phyloP scores from a whole-genome alignment of 257 asterid genomes.

The Leonotis leonurus region DNA sequence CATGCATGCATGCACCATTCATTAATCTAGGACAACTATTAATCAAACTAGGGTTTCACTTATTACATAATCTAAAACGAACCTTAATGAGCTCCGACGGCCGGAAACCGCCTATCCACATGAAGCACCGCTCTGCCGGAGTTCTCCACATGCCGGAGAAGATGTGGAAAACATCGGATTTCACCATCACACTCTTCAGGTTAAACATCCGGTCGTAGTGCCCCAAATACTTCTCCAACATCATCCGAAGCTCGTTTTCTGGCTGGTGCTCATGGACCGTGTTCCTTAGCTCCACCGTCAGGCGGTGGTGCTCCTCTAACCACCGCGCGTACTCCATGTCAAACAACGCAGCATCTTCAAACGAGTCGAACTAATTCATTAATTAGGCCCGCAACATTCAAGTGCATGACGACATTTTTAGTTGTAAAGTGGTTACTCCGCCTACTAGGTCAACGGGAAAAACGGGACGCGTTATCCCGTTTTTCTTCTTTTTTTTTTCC shows the following conservation, averaged over 20 bases:
- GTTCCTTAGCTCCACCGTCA: conserved; percentile 53
- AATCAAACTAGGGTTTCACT: too few relatives aligned
- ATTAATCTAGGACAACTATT: too few relatives aligned
- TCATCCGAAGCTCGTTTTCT: conserved; percentile 50
- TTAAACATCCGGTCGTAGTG: conserved; percentile 48
- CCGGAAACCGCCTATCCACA: conserved; percentile 89
- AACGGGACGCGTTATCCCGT: too few relatives aligned
- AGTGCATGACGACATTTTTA: too few relatives aligned
- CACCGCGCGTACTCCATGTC: conserved; percentile 76
- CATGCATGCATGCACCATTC: too few relatives aligned
- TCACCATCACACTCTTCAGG: conserved; percentile 45
- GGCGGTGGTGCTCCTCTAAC: conserved; percentile 67
- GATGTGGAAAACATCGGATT: conserved; percentile 62
- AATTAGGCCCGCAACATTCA: too few relatives aligned
- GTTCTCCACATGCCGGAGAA: conserved; percentile 78
- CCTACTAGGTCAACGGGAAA: too few relatives aligned
- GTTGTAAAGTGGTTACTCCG: too few relatives aligned
- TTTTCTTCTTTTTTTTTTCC: too few relatives aligned
- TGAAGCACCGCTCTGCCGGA: conserved; percentile 83
- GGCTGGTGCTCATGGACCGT: conserved; percentile 49
- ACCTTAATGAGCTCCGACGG: conserved; percentile 86
- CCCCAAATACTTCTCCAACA: conserved; percentile 40
- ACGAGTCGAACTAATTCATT: not conserved
- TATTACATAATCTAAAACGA: too few relatives aligned
- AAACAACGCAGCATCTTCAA: conserved; percentile 36